Evolutionary conservation across 306 rosid genomes (phyloP).

Genomic region (Albizia julibrissin): DNA sequence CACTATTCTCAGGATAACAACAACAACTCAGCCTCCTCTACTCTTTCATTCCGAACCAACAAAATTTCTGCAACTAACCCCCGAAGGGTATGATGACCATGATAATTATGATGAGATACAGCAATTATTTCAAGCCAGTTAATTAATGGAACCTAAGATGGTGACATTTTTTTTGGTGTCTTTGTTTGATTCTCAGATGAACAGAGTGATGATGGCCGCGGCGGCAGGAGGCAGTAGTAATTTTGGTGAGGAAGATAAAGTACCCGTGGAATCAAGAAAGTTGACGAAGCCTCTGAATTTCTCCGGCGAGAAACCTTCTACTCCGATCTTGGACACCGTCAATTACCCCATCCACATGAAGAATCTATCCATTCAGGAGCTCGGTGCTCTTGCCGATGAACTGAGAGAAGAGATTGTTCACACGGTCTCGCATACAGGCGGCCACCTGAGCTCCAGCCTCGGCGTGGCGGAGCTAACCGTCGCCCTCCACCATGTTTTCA

Average conservation of each 20-base stretch:
- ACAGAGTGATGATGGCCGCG: neutral
- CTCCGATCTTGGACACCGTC: slow-evolving; percentile 62
- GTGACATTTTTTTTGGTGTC: neutral
- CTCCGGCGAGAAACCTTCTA: slow-evolving; percentile 62
- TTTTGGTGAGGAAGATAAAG: slow-evolving; percentile 16
- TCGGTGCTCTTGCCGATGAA: slow-evolving; percentile 51
- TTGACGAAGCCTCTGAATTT: slow-evolving; percentile 38
- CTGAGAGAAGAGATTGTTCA: slow-evolving; percentile 61
- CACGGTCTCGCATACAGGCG: slow-evolving; percentile 55
- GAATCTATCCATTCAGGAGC: slow-evolving; percentile 59
- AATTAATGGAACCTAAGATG: neutral
- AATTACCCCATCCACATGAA: slow-evolving; percentile 64
- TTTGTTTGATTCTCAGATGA: slow-evolving; percentile 36
- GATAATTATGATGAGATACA: neutral
- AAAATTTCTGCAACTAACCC: neutral
- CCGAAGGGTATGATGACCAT: slow-evolving; percentile 36
- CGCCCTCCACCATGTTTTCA: slow-evolving; percentile 69
- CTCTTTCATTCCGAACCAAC: slow-evolving; percentile 16
- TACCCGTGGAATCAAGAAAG: neutral
- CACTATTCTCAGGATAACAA: slow-evolving; percentile 30
- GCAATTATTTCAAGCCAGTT: neutral
- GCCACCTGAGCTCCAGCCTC: slow-evolving; percentile 72
- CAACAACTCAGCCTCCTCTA: neutral
- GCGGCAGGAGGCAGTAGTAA: neutral
- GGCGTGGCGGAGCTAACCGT: slow-evolving; percentile 71